Percentiles rank a stretch among this genome's conserved stretches.
Evolutionary conservation across 2,329 filamentous ascomycete species (phyloP).

Genomic region (Calonectria hawksworthii): DNA sequence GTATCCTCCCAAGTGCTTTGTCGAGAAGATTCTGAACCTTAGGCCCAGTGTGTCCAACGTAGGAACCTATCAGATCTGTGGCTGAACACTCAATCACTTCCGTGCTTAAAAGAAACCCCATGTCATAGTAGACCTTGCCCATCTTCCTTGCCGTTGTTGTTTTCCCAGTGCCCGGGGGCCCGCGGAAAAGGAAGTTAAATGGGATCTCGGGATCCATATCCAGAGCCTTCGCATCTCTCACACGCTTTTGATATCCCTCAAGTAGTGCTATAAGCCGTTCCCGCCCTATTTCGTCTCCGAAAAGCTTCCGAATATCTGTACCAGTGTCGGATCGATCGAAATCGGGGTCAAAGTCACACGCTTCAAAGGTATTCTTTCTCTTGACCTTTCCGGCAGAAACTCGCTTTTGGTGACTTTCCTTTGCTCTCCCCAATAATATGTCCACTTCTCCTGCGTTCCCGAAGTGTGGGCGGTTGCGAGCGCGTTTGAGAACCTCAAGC

Average conservation of each 20-base stretch:
- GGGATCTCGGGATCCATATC: constrained; percentile 63
- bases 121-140: constrained; percentile 81
- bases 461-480: constrained; percentile 76
- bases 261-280: constrained; percentile 68
- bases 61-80: constrained; percentile 77
- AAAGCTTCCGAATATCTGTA: constrained; percentile 66
- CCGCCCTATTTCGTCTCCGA: constrained; percentile 71
- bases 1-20: constrained; percentile 73
- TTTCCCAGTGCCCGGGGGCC: constrained; percentile 78
- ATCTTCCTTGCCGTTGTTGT: constrained; percentile 81
- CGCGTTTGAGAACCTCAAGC: constrained; percentile 70
- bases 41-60: constrained; percentile 77
- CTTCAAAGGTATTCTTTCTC: constrained; percentile 77
- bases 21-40: constrained; percentile 73
- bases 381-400: constrained; percentile 36
- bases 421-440: constrained; percentile 51
- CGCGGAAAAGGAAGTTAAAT: constrained; percentile 78
- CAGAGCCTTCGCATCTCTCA: constrained; percentile 39
- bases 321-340: constrained; percentile 60
- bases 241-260: constrained; percentile 67
- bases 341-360: constrained; percentile 80
- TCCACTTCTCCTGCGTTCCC: constrained; percentile 83
- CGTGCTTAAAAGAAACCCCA: constrained; percentile 73
- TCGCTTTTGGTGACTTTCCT: constrained; percentile 40
- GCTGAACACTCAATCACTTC: constrained; percentile 77